Percentiles rank a stretch among this genome's conserved stretches.
Evolutionary conservation across 345 rosid species (phyloP).

Genomic region (Clausena lansium): DNA sequence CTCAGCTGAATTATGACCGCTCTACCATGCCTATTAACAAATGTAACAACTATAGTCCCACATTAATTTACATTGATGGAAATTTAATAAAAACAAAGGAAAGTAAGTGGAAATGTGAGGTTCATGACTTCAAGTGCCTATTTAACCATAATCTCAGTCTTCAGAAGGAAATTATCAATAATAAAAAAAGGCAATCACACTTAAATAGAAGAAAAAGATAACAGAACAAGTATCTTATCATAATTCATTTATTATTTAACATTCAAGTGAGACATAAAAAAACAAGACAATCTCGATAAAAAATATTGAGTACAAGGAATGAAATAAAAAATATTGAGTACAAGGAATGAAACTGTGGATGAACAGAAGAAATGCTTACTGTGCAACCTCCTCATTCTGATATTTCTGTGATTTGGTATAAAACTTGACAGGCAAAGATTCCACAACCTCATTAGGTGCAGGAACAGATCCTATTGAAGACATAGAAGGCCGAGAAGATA

Average conservation of each 20-base stretch:
- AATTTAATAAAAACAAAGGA: neutral
- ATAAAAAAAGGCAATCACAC: neutral
- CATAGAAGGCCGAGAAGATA: constrained; percentile 82
- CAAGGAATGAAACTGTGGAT: neutral
- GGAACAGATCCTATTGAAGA: constrained; percentile 95
- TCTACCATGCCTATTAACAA: neutral
- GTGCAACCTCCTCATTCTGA: constrained; percentile 74
- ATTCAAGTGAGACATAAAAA: neutral
- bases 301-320: neutral
- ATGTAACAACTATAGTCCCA: neutral
- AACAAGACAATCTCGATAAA: neutral
- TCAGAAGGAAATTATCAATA: neutral
- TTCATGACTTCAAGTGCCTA: neutral
- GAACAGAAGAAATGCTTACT: constrained; percentile 43
- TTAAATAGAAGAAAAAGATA: neutral
- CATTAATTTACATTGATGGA: neutral
- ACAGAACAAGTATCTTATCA: neutral
- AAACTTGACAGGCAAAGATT: constrained; percentile 65
- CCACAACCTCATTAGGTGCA: constrained; percentile 90
- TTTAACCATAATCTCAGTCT: neutral
- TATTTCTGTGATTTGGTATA: constrained; percentile 51
- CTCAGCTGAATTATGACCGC: neutral
- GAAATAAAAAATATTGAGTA: neutral
- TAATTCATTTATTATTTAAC: neutral
- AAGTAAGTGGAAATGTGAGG: neutral